These are phyloP conservation scores for Teratosphaeria destructans DNA, from an alignment of 2,329 filamentous ascomycete genomes.

Conservation along the genomic window DNA sequence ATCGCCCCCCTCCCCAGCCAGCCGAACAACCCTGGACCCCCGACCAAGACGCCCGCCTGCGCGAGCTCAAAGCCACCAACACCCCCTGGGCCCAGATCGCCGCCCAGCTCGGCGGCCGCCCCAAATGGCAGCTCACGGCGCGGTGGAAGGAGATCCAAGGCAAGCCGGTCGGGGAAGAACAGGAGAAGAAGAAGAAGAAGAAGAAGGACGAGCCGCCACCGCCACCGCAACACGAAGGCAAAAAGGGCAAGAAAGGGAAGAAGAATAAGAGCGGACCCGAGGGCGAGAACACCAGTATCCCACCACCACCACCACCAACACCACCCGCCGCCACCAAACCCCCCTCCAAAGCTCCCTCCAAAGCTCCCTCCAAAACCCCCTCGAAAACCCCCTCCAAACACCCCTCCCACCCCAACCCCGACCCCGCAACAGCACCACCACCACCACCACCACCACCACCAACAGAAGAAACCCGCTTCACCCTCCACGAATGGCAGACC, in stretches of 20 bases:
- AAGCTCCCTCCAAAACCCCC: slow-evolving; percentile 1
- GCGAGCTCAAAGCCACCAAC: slow-evolving; percentile 25
- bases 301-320: background rate
- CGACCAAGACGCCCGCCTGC: slow-evolving; percentile 32
- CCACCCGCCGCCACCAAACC: background rate
- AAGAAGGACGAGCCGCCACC: slow-evolving; percentile 12
- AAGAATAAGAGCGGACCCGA: background rate
- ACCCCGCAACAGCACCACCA: background rate
- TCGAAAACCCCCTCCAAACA: slow-evolving; percentile 5
- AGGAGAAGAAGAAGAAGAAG: slow-evolving; percentile 14
- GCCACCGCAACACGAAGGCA: background rate
- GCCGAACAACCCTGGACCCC: slow-evolving; percentile 2
- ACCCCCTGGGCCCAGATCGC: slow-evolving; percentile 25
- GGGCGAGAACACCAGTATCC: background rate
- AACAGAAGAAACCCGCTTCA: slow-evolving; percentile 19
- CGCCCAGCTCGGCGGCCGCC: slow-evolving; percentile 21
- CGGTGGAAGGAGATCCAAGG: slow-evolving; percentile 29
- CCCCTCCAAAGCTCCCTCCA: slow-evolving; percentile 8
- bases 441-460: no score
- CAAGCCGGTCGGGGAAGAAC: slow-evolving; percentile 2
- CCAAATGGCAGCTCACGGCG: slow-evolving; percentile 8
- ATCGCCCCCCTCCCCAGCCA: background rate
- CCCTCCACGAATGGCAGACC: slow-evolving; percentile 19
- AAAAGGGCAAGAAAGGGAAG: slow-evolving; percentile 6
- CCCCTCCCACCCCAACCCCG: background rate